Conservation (phyloP, 768 basidiomycete species). For the Fibroporia radiculosa region DNA sequence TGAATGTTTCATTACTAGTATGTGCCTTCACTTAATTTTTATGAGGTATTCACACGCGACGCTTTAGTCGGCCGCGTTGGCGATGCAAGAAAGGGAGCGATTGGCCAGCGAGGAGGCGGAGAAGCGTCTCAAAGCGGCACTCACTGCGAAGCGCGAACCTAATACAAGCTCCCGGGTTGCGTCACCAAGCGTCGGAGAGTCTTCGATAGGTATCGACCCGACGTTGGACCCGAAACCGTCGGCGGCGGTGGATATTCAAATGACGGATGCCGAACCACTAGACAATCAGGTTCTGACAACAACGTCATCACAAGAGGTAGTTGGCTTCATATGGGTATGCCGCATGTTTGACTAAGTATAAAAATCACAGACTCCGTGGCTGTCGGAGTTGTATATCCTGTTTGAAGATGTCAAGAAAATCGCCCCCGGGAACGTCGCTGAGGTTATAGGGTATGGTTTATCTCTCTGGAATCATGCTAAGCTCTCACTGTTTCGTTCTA, state of each 20-base stretch:
- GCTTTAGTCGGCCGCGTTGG: constrained; percentile 52
- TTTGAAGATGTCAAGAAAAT: constrained; percentile 74
- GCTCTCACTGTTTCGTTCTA: constrained; percentile 7
- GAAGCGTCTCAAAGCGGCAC: constrained; percentile 71
- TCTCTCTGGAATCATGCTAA: background rate
- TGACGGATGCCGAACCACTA: constrained; percentile 17
- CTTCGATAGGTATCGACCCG: constrained; percentile 20
- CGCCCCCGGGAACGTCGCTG: constrained; percentile 54
- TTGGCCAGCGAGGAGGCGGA: constrained; percentile 69
- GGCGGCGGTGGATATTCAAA: constrained; percentile 15
- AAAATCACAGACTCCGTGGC: constrained; percentile 67
- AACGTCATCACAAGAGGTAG: no score
- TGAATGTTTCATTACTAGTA: constrained; percentile 57
- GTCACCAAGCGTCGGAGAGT: constrained; percentile 41
- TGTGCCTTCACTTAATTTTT: constrained; percentile 14
- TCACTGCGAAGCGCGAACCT: constrained; percentile 74
- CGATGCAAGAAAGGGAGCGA: constrained; percentile 60
- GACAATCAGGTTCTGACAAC: background rate
- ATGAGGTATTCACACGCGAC: background rate
- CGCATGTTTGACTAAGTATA: no score
- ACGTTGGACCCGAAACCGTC: constrained; percentile 14
- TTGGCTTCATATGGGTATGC: no score
- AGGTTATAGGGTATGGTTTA: constrained; percentile 60
- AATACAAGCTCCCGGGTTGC: constrained; percentile 50
- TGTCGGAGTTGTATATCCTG: constrained; percentile 60